These are phyloP conservation scores for Straminergon stramineum DNA, from an alignment of 225 moss, liverwort and hornwort genomes.

Conservation along the genomic window DNA sequence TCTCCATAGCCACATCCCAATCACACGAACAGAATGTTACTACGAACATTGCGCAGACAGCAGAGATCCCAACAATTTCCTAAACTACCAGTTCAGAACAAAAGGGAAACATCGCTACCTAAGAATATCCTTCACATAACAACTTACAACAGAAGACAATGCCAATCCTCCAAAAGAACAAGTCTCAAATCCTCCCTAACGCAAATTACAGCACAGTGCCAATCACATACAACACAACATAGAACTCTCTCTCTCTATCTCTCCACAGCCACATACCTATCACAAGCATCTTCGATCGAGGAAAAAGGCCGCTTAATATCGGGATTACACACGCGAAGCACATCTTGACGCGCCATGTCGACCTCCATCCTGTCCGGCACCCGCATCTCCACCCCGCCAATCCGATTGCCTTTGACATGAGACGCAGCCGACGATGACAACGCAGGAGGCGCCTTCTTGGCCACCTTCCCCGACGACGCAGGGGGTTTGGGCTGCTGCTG, in stretches of 20 bases:
- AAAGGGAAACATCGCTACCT: not conserved
- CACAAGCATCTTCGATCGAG: conserved; percentile 91
- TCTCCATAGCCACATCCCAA: not conserved
- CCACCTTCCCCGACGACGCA: conserved; percentile 43
- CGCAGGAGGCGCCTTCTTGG: conserved; percentile 39
- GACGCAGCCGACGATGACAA: not conserved
- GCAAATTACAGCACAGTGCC: not conserved
- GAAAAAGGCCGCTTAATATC: conserved; percentile 74
- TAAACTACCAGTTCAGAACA: not conserved
- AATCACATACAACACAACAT: not conserved
- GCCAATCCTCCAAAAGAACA: not conserved
- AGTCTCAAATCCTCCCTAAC: not conserved
- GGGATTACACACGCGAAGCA: conserved; percentile 70
- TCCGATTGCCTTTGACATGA: conserved; percentile 25
- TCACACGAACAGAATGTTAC: not conserved
- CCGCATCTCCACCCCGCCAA: conserved; percentile 48
- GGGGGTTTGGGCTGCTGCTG: conserved; percentile 51
- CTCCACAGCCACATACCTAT: conserved; percentile 43
- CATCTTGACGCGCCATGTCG: conserved; percentile 90
- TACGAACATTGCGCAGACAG: not conserved
- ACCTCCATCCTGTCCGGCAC: conserved; percentile 69
- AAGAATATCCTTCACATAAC: not conserved
- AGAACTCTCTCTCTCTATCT: not conserved
- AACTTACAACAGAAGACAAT: not conserved
- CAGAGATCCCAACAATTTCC: not conserved